Evolutionary conservation across 805 yeast genomes (phyloP).

Genomic region (Scheffersomyces amazonensis): DNA sequence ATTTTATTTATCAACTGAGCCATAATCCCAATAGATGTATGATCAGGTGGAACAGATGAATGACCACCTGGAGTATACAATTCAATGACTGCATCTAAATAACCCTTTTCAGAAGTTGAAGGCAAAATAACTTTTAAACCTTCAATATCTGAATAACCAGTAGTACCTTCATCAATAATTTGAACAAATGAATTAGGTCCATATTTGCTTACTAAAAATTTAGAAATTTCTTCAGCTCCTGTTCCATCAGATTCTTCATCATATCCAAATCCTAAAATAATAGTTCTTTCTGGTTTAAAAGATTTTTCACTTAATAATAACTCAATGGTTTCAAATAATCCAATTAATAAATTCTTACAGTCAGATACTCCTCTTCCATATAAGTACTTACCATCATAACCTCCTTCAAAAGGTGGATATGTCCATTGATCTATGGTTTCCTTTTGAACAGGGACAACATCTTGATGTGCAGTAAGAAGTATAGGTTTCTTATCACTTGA

Average conservation of each 20-base stretch:
- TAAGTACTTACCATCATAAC: constrained; percentile 25
- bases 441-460: constrained; percentile 40
- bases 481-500: constrained; percentile 28
- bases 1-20: constrained; percentile 37
- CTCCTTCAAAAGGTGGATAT: constrained; percentile 36
- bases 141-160: constrained; percentile 17
- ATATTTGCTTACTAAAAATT: constrained; percentile 30
- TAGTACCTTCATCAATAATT: constrained; percentile 42
- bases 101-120: constrained; percentile 50
- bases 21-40: constrained; percentile 47
- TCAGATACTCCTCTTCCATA: constrained; percentile 37
- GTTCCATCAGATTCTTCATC: constrained; percentile 48
- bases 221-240: constrained; percentile 35
- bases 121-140: constrained; percentile 43
- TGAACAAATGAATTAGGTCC: constrained; percentile 44
- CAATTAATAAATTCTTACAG: constrained; percentile 43
- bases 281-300: constrained; percentile 42
- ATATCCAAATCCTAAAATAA: constrained; percentile 47
- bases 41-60: constrained; percentile 48
- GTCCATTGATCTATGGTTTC: constrained; percentile 38
- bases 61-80: constrained; percentile 50
- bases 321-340: constrained; percentile 37
- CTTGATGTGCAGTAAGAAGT: constrained; percentile 38
- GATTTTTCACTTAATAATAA: constrained; percentile 23
- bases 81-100: constrained; percentile 37